Evolutionary conservation across 1,284 basidiomycete species (phyloP).

Genomic region (Tausonia pullulans): DNA sequence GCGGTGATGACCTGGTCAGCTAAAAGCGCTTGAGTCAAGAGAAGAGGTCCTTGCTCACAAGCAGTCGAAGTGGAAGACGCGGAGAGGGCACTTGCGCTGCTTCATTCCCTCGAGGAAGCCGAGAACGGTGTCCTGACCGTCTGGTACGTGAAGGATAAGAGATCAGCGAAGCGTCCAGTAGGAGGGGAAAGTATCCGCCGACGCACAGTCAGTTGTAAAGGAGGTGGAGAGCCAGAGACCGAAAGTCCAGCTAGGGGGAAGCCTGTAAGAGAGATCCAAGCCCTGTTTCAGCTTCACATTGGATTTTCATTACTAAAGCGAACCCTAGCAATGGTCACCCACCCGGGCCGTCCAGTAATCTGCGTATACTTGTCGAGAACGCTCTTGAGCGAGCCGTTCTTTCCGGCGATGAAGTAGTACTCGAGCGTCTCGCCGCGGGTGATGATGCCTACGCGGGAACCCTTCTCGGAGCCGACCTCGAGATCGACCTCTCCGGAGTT

Average conservation of each 20-base stretch:
- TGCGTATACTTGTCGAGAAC: conserved; percentile 24
- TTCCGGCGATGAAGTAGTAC: conserved; percentile 49
- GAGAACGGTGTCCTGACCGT: conserved; percentile 54
- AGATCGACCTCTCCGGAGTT: conserved; percentile 60
- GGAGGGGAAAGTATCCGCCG: too few species aligned
- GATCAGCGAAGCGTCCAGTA: too few species aligned
- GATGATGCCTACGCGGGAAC: conserved; percentile 56
- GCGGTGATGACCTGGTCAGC: not conserved
- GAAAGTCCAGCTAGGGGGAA: conserved; percentile 59
- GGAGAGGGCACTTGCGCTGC: conserved; percentile 52
- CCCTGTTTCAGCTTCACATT: not conserved
- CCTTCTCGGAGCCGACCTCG: conserved; percentile 61
- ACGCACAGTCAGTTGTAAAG: conserved; percentile 48
- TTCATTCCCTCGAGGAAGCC: conserved; percentile 59
- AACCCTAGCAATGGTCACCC: conserved; percentile 21
- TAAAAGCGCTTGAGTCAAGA: not conserved
- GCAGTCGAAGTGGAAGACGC: conserved; percentile 66
- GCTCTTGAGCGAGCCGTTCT: conserved; percentile 25
- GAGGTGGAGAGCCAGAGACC: conserved; percentile 66
- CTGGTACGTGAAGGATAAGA: too few species aligned
- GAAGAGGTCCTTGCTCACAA: conserved; percentile 32
- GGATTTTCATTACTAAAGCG: not conserved
- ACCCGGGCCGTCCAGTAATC: conserved; percentile 42
- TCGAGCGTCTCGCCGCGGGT: conserved; percentile 53
- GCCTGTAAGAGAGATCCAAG: conserved; percentile 29